Conservation (phyloP, 2,329 filamentous ascomycete genomes). For the Botryotinia convoluta region DNA sequence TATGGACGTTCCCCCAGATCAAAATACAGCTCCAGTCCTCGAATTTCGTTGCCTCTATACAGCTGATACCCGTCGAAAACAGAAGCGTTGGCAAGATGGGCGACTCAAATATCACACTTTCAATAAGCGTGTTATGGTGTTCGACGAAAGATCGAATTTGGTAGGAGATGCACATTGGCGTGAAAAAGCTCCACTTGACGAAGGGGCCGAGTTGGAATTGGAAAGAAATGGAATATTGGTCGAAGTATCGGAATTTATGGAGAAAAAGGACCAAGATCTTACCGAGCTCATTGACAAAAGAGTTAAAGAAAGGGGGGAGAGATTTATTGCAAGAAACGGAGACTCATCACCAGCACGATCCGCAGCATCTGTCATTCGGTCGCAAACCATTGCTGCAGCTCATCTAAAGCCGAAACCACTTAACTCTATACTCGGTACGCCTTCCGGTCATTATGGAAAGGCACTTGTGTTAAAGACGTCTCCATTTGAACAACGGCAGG, state of each 20-base stretch:
- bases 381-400: slow-evolving; percentile 38
- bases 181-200: slow-evolving; percentile 63
- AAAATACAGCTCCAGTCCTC: slow-evolving; percentile 68
- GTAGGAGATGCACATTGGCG: slow-evolving; percentile 85
- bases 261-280: slow-evolving; percentile 72
- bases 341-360: slow-evolving; percentile 36
- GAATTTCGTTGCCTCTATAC: slow-evolving; percentile 87
- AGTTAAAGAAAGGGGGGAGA: slow-evolving; percentile 53
- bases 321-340: slow-evolving; percentile 41
- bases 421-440: slow-evolving; percentile 58
- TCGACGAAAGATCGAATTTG: slow-evolving; percentile 75
- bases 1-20: slow-evolving; percentile 31
- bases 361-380: slow-evolving; percentile 24
- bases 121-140: slow-evolving; percentile 88
- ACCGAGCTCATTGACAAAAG: slow-evolving; percentile 71
- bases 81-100: slow-evolving; percentile 93
- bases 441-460: slow-evolving; percentile 61
- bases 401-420: slow-evolving; percentile 56
- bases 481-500: slow-evolving; percentile 60
- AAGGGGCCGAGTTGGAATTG: slow-evolving; percentile 79
- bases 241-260: slow-evolving; percentile 75
- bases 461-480: slow-evolving; percentile 56
- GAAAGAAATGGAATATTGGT: slow-evolving; percentile 75
- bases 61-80: slow-evolving; percentile 78
- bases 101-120: slow-evolving; percentile 84